phyloP scores from a whole-genome alignment of 176 grass and related monocot genomes.

The Avena sativa region DNA sequence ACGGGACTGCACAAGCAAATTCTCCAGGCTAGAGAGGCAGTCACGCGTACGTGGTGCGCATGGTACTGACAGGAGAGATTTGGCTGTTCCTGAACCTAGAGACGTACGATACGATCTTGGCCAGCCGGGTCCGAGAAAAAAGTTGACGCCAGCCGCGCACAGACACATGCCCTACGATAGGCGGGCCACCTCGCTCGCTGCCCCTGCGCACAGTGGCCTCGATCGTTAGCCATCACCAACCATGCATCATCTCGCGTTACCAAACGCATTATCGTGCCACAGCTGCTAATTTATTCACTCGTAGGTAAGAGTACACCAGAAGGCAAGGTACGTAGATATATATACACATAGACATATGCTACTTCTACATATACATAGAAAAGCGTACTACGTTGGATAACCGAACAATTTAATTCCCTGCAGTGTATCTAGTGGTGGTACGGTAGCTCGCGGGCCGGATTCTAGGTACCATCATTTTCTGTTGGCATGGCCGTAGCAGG shows the following conservation, averaged over 20 bases:
- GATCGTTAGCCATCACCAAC: slow-evolving; percentile 25
- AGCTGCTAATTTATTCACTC: background rate
- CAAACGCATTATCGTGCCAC: background rate
- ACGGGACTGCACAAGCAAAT: too few species aligned
- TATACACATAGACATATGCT: background rate
- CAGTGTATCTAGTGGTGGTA: background rate
- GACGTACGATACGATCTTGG: background rate
- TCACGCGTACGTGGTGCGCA: too few species aligned
- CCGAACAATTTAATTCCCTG: background rate
- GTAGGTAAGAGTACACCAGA: background rate
- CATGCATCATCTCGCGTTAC: background rate
- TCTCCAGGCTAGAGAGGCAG: too few species aligned
- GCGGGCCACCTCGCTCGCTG: too few species aligned
- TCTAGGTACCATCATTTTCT: too few species aligned
- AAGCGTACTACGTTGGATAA: background rate
- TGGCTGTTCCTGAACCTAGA: too few species aligned
- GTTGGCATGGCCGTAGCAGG: background rate
- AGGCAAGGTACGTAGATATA: background rate
- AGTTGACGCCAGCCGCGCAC: slow-evolving; percentile 5
- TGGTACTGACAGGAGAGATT: too few species aligned
- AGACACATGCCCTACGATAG: background rate
- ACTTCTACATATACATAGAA: background rate
- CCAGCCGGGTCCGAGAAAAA: background rate
- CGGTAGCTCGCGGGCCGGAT: background rate
- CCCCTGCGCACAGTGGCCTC: background rate